Evolutionary conservation across 768 basidiomycete species (phyloP).

Genomic region (Trametes villosa): DNA sequence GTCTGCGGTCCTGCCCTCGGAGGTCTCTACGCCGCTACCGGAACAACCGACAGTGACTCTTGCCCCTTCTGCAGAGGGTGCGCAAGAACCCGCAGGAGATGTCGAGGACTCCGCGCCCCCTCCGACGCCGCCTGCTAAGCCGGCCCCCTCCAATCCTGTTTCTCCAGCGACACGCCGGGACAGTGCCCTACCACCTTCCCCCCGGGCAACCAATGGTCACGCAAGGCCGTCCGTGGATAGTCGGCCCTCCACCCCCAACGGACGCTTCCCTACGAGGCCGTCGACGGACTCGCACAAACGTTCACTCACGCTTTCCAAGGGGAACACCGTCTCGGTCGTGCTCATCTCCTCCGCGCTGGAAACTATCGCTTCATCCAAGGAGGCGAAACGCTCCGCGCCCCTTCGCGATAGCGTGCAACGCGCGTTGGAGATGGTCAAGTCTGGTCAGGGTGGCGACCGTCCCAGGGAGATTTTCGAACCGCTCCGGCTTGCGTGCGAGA

Average conservation of each 20-base stretch:
- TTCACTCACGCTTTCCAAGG: conserved; percentile 49
- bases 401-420: conserved; percentile 82
- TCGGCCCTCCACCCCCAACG: conserved; percentile 24
- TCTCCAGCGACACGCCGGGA: conserved; percentile 30
- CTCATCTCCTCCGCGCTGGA: conserved; percentile 86
- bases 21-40: conserved; percentile 1
- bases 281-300: conserved; percentile 37
- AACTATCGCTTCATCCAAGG: conserved; percentile 83
- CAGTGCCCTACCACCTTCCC: conserved; percentile 24
- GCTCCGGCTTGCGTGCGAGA: conserved; percentile 95
- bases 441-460: conserved; percentile 71
- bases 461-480: conserved; percentile 95
- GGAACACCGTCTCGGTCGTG: conserved; percentile 76
- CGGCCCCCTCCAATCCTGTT: conserved; percentile 14
- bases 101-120: conserved; percentile 14
- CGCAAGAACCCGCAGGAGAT: not conserved
- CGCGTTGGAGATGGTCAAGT: conserved; percentile 81
- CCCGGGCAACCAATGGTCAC: conserved; percentile 16
- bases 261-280: conserved; percentile 28
- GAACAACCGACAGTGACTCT: not conserved
- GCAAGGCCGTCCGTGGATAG: conserved; percentile 18
- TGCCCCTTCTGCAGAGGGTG: not conserved
- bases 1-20: conserved; percentile 3
- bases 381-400: conserved; percentile 81
- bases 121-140: conserved; percentile 33